Conservation (phyloP, 768 basidiomycete genomes). For the Collybiopsis confluens region DNA sequence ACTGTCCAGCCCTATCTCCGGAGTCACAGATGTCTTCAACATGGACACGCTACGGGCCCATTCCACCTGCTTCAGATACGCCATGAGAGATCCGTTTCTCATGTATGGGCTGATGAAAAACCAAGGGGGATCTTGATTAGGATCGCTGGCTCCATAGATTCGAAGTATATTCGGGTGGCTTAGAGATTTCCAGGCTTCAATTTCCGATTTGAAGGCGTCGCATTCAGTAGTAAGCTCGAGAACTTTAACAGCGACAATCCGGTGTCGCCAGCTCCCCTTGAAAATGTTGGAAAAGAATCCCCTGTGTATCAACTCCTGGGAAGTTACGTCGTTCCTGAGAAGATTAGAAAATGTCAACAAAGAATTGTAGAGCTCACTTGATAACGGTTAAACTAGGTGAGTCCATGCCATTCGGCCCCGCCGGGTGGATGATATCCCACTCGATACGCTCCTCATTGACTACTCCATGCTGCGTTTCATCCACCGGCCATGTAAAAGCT, state of each 20-base stretch:
- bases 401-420: not conserved
- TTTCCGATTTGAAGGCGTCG: slow-evolving; percentile 40
- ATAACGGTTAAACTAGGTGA: slow-evolving; percentile 49
- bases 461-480: slow-evolving; percentile 17
- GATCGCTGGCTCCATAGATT: slow-evolving; percentile 49
- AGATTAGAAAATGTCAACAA: no score
- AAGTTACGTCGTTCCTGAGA: slow-evolving; percentile 42
- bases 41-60: not conserved
- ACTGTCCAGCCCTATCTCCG: slow-evolving; percentile 2
- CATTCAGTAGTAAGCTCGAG: slow-evolving; percentile 34
- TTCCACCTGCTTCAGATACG: slow-evolving; percentile 27
- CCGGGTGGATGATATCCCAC: not conserved
- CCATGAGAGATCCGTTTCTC: slow-evolving; percentile 37
- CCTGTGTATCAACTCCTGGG: slow-evolving; percentile 33
- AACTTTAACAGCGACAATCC: slow-evolving; percentile 42
- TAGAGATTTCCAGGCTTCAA: slow-evolving; percentile 43
- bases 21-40: not conserved
- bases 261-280: slow-evolving; percentile 41
- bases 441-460: slow-evolving; percentile 40
- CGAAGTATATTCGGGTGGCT: slow-evolving; percentile 45
- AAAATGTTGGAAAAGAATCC: slow-evolving; percentile 53
- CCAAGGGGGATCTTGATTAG: slow-evolving; percentile 39
- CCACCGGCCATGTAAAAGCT: slow-evolving; percentile 8
- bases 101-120: slow-evolving; percentile 50
- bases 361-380: no score